These are phyloP conservation scores for Alternaria arbusti DNA, from an alignment of 2,329 filamentous ascomycete genomes.

Conservation along the genomic window DNA sequence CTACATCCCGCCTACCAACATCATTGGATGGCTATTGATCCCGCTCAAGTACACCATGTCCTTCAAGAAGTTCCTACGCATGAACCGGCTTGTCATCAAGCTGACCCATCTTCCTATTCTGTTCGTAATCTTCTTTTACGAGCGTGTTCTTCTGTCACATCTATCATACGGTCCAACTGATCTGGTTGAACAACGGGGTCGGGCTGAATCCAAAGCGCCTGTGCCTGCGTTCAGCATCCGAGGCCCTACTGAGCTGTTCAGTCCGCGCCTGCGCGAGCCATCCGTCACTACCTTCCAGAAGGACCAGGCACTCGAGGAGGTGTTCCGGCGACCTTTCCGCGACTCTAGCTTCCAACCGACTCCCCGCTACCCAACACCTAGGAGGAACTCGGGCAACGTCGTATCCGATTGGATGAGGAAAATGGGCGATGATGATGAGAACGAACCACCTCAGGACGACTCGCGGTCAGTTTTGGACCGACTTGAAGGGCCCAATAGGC, in stretches of 20 bases:
- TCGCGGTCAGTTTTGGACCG: conserved; percentile 64
- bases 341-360: conserved; percentile 58
- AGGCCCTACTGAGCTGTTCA: conserved; percentile 67
- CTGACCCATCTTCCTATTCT: conserved; percentile 86
- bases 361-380: conserved; percentile 56
- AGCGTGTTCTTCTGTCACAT: conserved; percentile 77
- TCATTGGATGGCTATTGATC: conserved; percentile 87
- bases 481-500: conserved; percentile 61
- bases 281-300: conserved; percentile 90
- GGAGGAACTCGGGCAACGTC: conserved; percentile 77
- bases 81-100: conserved; percentile 93
- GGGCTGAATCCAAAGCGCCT: conserved; percentile 65
- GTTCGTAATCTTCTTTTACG: conserved; percentile 86
- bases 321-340: conserved; percentile 74
- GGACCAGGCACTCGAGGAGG: conserved; percentile 86
- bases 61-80: conserved; percentile 78
- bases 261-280: conserved; percentile 80
- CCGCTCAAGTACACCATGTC: conserved; percentile 82
- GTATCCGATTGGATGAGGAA: conserved; percentile 90
- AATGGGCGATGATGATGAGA: conserved; percentile 65
- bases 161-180: conserved; percentile 84
- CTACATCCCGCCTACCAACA: conserved; percentile 89
- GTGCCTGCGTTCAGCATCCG: conserved; percentile 51
- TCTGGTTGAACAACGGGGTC: conserved; percentile 74
- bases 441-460: conserved; percentile 68